Percentiles rank a stretch among this genome's conserved stretches.
These are phyloP conservation scores for Kwoniella sp. DNA, from an alignment of 768 basidiomycete species.

Conservation along the genomic window DNA sequence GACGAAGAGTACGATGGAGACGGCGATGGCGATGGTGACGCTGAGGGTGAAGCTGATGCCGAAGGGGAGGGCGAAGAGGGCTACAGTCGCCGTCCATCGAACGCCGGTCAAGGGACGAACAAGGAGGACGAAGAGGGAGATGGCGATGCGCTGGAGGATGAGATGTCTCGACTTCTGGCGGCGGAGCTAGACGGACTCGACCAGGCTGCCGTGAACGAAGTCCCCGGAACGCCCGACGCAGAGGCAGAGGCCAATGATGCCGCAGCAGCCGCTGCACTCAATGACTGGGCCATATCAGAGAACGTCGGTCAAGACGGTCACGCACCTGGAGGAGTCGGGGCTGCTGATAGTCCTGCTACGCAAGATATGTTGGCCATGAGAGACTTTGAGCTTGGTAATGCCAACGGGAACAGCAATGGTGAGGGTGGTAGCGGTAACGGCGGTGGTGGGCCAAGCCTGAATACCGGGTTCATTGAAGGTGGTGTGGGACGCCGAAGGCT, in stretches of 20 bases:
- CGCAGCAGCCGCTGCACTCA: conserved; percentile 10
- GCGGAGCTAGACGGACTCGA: conserved; percentile 31
- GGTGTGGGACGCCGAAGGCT: conserved; percentile 40
- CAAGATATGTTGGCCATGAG: conserved; percentile 5
- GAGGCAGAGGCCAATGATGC: background rate
- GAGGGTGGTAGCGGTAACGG: too few species aligned
- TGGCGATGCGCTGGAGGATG: conserved; percentile 30
- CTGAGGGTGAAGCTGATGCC: conserved; percentile 13
- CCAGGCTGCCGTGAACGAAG: conserved; percentile 11
- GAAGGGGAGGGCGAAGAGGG: conserved; percentile 24
- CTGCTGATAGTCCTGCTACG: background rate
- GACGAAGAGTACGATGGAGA: conserved; percentile 21
- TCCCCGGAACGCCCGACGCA: conserved; percentile 14
- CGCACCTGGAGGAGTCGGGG: background rate
- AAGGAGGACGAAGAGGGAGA: conserved; percentile 21
- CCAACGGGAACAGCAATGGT: background rate
- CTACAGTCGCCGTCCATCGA: background rate
- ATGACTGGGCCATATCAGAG: conserved; percentile 4
- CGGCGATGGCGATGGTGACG: conserved; percentile 29
- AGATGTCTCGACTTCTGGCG: conserved; percentile 35
- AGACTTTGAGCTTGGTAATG: background rate
- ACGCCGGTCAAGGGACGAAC: conserved; percentile 3
- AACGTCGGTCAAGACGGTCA: background rate
- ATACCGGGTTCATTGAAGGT: conserved; percentile 30
- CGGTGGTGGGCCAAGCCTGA: background rate